Percentiles rank a stretch among this genome's conserved stretches.
phyloP scores from a whole-genome alignment of 345 rosid genomes.

The Punica granatum region DNA sequence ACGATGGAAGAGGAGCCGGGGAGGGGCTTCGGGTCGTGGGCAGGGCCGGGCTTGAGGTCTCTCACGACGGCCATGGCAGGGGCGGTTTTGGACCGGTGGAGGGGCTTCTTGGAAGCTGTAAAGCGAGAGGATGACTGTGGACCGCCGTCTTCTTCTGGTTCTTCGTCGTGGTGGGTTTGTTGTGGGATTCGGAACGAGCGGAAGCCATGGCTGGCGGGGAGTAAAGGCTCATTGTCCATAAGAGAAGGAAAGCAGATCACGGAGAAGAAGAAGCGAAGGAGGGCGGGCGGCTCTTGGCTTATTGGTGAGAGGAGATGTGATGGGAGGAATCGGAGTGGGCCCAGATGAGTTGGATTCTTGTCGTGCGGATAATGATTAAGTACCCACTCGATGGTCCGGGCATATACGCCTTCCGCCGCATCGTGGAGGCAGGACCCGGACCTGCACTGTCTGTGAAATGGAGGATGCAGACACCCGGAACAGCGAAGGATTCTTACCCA shows the following conservation, averaged over 20 bases:
- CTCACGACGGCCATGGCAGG: constrained; percentile 71
- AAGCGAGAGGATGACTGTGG: neutral
- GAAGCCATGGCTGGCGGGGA: constrained; percentile 4
- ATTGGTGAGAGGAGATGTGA: neutral
- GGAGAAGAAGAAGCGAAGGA: neutral
- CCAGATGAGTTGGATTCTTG: neutral
- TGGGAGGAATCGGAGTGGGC: neutral
- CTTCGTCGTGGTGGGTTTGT: neutral
- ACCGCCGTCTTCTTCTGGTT: neutral
- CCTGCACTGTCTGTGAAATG: no score
- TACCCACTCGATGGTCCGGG: no score
- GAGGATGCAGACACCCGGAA: no score
- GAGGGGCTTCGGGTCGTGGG: constrained; percentile 20
- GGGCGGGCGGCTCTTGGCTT: neutral
- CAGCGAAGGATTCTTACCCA: no score
- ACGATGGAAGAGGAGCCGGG: constrained; percentile 39
- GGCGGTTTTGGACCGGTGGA: constrained; percentile 69
- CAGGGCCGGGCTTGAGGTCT: constrained; percentile 18
- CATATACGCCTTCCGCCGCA: no score
- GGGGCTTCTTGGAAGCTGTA: constrained; percentile 10
- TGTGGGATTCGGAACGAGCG: constrained; percentile 6
- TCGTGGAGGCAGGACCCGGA: no score
- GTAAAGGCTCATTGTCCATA: constrained; percentile 9
- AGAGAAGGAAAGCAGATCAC: neutral
- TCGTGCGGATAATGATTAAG: no score